Base-by-base conservation (phyloP, 108 stramenopile genomes). In the Nitzschia sp. region DNA sequence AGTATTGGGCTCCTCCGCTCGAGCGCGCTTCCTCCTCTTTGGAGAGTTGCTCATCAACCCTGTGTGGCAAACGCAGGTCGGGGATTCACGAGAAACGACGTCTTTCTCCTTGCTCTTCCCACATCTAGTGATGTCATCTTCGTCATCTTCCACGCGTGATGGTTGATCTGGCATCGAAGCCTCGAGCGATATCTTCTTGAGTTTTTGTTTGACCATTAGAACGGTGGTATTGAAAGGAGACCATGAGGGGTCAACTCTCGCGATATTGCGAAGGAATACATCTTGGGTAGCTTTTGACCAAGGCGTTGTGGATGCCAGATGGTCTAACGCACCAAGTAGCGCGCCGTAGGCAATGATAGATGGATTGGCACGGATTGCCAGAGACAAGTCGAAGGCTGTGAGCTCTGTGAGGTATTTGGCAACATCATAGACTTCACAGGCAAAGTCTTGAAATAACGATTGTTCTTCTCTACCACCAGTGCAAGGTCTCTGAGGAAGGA, bases 301-400 rank as follows among this genome's bases (percentile, higher is more conserved):
- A 21, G 50, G 50, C 22, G 58, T 61, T 23, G 27, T 31, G 3
- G 68, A 28, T 5, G 53, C 36, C 13, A 82, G 32, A 21, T 53
- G 74, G 13, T 90, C 89, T 2, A 84, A 41, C 0, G 84, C 82
- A 56, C 85, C 84, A 17, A 90, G 60, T 9, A 90, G 63, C 17
- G 86, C 72, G 11, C 78, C 73, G 61, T 84, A 90, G 23, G 86
- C 77, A 55, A 90, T 76, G 16, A 71, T 59, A 45, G 85, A 84
- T 3, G 86, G 72, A n/a, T 46, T 65, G 53, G 22, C 63, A 26
- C 47, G 62, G 33, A 73, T 76, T 38, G 76, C 44, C 47, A 82
- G 66, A 16, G 61, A 45, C 17, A 73, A 72, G 54, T 72, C 62
- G 60, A 76, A 82, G 33, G 79, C 70, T 29, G 84, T 61, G 1